Evolutionary conservation across 2,329 filamentous ascomycete genomes (phyloP).

Genomic region (Lasiodiplodia hormozganensis): DNA sequence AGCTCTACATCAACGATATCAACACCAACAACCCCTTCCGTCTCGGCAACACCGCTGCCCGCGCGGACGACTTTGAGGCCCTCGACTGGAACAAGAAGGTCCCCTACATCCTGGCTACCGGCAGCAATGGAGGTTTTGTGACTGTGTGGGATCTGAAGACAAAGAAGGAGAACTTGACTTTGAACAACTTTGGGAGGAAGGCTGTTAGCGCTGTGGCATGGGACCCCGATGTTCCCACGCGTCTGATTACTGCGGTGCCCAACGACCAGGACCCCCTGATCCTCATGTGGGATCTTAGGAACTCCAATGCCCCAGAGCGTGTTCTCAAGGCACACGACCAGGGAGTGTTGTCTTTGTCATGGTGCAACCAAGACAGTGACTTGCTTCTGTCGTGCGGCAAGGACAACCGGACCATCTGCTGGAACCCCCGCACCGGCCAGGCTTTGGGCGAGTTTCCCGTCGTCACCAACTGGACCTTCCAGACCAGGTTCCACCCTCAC

Average conservation of each 20-base stretch:
- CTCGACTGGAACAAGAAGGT: conserved; percentile 99
- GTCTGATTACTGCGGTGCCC: conserved; percentile 89
- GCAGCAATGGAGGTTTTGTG: conserved; percentile 90
- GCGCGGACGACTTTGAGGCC: conserved; percentile 94
- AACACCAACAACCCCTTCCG: conserved; percentile 92
- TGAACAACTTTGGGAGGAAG: conserved; percentile 90
- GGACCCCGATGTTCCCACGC: conserved; percentile 93
- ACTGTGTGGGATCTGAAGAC: conserved; percentile 99
- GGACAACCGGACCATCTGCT: conserved; percentile 92
- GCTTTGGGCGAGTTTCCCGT: conserved; percentile 91
- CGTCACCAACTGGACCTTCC: conserved; percentile 99
- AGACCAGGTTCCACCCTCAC: conserved; percentile 90
- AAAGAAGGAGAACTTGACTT: conserved; percentile 93
- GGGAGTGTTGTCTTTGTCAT: conserved; percentile 90
- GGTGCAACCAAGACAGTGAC: conserved; percentile 91
- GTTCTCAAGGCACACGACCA: conserved; percentile 92
- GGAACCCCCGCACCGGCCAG: conserved; percentile 93
- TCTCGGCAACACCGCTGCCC: conserved; percentile 83
- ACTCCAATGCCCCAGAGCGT: conserved; percentile 92
- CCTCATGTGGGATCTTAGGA: conserved; percentile 91
- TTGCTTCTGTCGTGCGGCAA: conserved; percentile 93
- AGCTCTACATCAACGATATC: conserved; percentile 94
- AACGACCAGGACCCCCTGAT: conserved; percentile 89
- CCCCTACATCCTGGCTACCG: conserved; percentile 92
- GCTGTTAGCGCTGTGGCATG: conserved; percentile 94